Base-by-base conservation (phyloP, 108 stramenopile genomes). In the Cyclostephanos invisitatus region DNA sequence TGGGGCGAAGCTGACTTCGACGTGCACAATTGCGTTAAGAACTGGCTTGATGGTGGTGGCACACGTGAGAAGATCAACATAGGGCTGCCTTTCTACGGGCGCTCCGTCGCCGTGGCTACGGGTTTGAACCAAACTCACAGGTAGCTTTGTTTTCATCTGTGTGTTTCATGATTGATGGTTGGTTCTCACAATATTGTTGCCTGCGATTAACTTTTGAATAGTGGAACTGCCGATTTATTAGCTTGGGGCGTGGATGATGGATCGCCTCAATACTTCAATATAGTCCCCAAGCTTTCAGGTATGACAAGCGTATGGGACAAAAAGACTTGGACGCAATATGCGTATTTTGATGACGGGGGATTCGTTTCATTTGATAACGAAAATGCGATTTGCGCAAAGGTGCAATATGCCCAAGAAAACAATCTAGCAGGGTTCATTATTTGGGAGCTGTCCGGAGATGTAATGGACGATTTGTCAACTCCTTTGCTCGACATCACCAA, bases 251-350 rank as follows among this genome's bases (percentile, higher is more conserved):
- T 64, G 5, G 78, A 83, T 32, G 83, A 76, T 37, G 75, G 80
- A 22, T 75, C 73, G 28, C 83, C 83, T 27, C 78, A 80, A 42
- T 83, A 72, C 29, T 80, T 71, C 64, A 83, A 83, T 37, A 83
- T 83, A 56, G 27, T 82, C 35, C 28, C 66, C 15, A 55, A 80
- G 53, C 72, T 80, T 36, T 64, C 73, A 35, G 38, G 29, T 36
- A 74, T 74, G 64, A 74, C 57, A 37, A 65, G 47, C 21, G 64
- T 74, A 35, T 58, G 73, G 64, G 64, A 74, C 42, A 37, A 66
- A n/a, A 35, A n/a, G 18, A 66, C 65, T 3, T 51, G 54, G 64
- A 78, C 70, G 0, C 77, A 72, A 66, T 78, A 65, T 49, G 77
- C 70, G 15, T 78, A 65, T 29, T 78, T 72, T 53, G 50, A 64